Conservation (phyloP, 331 rosid species). For the Ulmus americana region DNA sequence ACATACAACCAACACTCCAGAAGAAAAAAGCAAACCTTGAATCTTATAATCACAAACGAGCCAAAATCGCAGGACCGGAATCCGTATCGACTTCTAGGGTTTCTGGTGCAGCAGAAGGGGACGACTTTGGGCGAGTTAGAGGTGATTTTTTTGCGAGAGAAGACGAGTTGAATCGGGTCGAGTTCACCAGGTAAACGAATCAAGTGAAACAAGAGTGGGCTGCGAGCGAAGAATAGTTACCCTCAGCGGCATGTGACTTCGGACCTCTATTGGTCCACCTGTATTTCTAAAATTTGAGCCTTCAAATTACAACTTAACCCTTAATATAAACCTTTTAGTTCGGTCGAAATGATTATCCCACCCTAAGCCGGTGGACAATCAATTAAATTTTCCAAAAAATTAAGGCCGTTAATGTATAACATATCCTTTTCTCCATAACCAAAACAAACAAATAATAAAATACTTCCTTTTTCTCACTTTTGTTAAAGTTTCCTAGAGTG, state of each 20-base stretch:
- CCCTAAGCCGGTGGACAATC: no score
- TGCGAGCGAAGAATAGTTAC: not conserved
- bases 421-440: no score
- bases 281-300: not conserved
- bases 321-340: no score
- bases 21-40: not conserved
- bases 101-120: not conserved
- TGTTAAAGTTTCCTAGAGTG: no score
- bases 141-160: not conserved
- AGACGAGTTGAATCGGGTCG: slow-evolving; percentile 8
- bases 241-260: not conserved
- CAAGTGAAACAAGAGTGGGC: not conserved
- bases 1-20: not conserved
- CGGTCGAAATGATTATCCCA: no score
- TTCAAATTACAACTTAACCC: no score
- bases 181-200: not conserved
- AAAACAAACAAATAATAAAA: no score
- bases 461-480: no score
- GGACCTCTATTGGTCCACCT: not conserved
- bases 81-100: slow-evolving; percentile 2
- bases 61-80: not conserved
- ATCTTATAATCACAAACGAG: not conserved
- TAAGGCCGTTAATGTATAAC: no score
- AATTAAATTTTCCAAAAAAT: no score
- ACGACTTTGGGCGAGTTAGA: slow-evolving; percentile 1